phyloP scores from a whole-genome alignment of 2,329 filamentous ascomycete species.

The Rutstroemia sp. region DNA sequence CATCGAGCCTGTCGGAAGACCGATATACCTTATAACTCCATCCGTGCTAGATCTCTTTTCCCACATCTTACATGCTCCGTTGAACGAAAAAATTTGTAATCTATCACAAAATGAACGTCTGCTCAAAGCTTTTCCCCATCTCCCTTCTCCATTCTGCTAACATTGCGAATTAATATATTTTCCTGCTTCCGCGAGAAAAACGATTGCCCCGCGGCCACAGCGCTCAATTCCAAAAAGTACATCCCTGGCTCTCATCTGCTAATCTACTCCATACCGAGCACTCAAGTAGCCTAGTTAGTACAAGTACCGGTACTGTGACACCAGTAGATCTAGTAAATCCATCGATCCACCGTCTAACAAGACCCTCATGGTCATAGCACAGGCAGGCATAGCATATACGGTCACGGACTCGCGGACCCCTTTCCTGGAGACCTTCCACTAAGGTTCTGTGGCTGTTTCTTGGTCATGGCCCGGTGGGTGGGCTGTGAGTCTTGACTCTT shows the following conservation, averaged over 20 bases:
- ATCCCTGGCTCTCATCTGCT: not conserved
- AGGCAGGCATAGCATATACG: no score
- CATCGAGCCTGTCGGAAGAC: no score
- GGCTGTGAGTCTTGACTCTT: no score
- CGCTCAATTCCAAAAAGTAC: constrained; percentile 8
- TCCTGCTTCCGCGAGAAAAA: not conserved
- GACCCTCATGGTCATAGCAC: no score
- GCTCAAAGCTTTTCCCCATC: not conserved
- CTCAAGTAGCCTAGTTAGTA: no score
- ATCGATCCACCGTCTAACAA: no score
- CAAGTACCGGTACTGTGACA: no score
- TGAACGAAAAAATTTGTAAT: not conserved
- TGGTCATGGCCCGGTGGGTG: no score
- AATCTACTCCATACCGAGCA: not conserved
- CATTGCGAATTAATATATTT: not conserved
- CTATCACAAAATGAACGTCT: not conserved
- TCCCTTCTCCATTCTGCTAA: not conserved
- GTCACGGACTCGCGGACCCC: no score
- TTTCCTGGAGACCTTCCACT: no score
- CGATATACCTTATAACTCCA: not conserved
- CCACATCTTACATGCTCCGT: not conserved
- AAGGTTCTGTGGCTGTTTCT: no score
- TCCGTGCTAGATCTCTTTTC: not conserved
- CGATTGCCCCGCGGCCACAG: constrained; percentile 6
- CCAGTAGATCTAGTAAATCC: no score